Evolutionary conservation across 306 rosid genomes (phyloP).

Genomic region (Corylus avellana): DNA sequence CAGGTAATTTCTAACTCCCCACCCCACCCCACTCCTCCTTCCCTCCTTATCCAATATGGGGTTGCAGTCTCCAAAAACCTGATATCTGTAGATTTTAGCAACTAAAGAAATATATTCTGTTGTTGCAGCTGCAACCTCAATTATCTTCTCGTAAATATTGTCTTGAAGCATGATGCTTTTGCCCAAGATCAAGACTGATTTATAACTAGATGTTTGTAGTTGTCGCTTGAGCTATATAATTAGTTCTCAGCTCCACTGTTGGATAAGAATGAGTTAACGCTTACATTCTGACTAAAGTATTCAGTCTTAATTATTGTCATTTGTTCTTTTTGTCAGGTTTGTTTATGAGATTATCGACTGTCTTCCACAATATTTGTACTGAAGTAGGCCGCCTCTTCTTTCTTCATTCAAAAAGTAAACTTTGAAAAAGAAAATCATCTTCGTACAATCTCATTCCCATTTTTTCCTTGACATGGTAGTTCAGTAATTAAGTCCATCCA

Average conservation of each 20-base stretch:
- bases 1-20: conserved; percentile 45
- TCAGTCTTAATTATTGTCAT: neutral
- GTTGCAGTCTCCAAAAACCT: neutral
- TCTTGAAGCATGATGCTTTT: neutral
- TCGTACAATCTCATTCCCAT: too few species aligned
- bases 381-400: too few species aligned
- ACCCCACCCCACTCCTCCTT: neutral
- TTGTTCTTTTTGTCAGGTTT: neutral
- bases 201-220: too few species aligned
- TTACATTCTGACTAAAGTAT: neutral
- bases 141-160: neutral
- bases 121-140: neutral
- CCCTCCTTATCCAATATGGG: neutral
- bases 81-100: too few species aligned
- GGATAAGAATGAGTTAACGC: neutral
- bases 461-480: too few species aligned
- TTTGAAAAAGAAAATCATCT: too few species aligned
- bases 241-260: neutral
- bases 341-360: neutral
- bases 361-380: too few species aligned
- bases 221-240: neutral
- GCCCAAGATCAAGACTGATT: too few species aligned
- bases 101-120: too few species aligned
- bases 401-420: too few species aligned
- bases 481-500: too few species aligned